Evolutionary conservation across 1,284 basidiomycete genomes (phyloP).

Genomic region (Psilocybe mexicana): DNA sequence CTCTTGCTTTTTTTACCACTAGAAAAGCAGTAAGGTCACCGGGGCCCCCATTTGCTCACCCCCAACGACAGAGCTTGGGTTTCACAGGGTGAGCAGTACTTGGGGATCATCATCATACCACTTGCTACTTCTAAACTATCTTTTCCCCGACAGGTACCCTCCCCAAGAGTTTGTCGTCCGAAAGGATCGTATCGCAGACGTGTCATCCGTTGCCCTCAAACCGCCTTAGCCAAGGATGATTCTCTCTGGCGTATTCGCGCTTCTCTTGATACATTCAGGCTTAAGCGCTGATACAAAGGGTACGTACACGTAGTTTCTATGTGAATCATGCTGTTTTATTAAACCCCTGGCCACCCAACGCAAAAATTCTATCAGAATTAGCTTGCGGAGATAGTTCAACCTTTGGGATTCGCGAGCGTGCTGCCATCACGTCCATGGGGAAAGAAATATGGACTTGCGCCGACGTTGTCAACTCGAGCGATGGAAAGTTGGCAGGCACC

Average conservation of each 20-base stretch:
- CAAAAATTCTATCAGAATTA: neutral
- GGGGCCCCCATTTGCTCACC: too few relatives aligned
- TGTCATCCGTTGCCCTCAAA: neutral
- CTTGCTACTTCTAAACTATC: too few relatives aligned
- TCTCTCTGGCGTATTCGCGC: conserved; percentile 8
- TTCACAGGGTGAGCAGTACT: too few relatives aligned
- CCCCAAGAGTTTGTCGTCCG: neutral
- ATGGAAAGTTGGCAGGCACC: neutral
- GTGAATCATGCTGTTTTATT: neutral
- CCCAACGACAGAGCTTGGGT: too few relatives aligned
- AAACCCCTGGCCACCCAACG: neutral
- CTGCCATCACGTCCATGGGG: conserved; percentile 8
- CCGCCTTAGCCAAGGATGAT: conserved; percentile 2
- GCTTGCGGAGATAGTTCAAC: conserved; percentile 9
- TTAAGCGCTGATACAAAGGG: neutral
- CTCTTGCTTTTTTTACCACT: too few relatives aligned
- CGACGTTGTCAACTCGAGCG: neutral
- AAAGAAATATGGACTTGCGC: conserved; percentile 10
- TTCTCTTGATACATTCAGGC: neutral
- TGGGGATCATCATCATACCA: too few relatives aligned
- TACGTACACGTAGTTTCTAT: conserved; percentile 1
- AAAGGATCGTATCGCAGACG: neutral
- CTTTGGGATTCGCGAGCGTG: conserved; percentile 1
- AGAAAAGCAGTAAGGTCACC: too few relatives aligned
- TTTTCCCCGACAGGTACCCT: neutral